Evolutionary conservation across 129 eudicot genomes (phyloP).

Genomic region (Gnaphalium uliginosum): DNA sequence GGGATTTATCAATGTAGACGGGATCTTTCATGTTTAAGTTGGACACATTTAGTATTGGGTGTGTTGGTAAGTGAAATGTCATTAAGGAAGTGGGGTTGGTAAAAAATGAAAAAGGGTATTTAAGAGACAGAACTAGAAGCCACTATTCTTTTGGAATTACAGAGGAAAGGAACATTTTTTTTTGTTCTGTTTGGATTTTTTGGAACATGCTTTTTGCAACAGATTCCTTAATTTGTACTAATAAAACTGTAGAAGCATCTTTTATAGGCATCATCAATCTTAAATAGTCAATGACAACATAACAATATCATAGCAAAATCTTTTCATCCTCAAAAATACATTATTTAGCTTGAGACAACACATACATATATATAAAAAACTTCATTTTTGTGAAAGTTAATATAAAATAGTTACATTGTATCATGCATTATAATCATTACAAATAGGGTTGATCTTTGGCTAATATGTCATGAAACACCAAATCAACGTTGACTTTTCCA

Average conservation of each 20-base stretch:
- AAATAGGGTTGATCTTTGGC: not conserved
- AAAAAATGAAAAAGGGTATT: not conserved
- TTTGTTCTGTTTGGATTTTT: not conserved
- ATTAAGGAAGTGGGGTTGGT: not conserved
- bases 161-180: not conserved
- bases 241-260: not conserved
- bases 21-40: not conserved
- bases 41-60: not conserved
- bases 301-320: not conserved
- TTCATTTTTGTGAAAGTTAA: not conserved
- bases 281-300: not conserved
- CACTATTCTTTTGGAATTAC: not conserved
- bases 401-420: not conserved
- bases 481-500: not conserved
- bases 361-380: not conserved
- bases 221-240: not conserved
- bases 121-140: constrained; percentile 2
- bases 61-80: constrained; percentile 1
- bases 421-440: not conserved
- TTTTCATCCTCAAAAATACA: not conserved
- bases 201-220: not conserved
- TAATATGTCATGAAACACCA: not conserved
- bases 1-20: not conserved
- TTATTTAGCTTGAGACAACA: not conserved
- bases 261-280: not conserved